A percentile compares a stretch with the other conserved stretches of the same genome.
phyloP scores from a whole-genome alignment of 225 moss, liverwort and hornwort genomes.

The Bryum argenteum region DNA sequence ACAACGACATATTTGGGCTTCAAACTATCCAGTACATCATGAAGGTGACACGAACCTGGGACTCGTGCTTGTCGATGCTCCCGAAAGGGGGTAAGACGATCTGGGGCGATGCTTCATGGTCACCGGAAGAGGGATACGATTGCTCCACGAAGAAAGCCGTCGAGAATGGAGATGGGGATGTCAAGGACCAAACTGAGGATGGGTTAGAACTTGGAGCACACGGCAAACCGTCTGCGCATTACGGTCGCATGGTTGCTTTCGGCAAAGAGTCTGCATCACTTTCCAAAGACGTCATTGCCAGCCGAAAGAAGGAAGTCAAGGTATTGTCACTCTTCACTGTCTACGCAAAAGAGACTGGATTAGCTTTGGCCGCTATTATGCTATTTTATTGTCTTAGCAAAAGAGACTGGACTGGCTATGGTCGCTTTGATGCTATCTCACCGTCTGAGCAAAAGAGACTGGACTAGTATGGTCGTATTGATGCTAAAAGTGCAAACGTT shows the following conservation, averaged over 20 bases:
- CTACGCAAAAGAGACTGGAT: too few species aligned
- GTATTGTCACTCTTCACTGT: constrained; percentile 23
- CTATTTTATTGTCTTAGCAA: too few species aligned
- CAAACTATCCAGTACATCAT: constrained; percentile 94
- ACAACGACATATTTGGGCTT: constrained; percentile 83
- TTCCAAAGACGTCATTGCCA: constrained; percentile 45
- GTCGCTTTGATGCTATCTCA: too few species aligned
- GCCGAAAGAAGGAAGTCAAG: constrained; percentile 45
- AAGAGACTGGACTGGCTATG: too few species aligned
- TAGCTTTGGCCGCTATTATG: too few species aligned
- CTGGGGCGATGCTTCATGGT: constrained; percentile 91
- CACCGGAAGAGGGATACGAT: constrained; percentile 95
- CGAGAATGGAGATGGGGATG: not conserved
- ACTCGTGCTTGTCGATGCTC: constrained; percentile 93
- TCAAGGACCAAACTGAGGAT: constrained; percentile 10
- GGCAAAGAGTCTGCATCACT: constrained; percentile 71
- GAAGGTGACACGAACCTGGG: constrained; percentile 97
- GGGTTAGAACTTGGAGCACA: constrained; percentile 56
- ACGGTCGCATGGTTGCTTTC: constrained; percentile 87
- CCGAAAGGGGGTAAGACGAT: constrained; percentile 86
- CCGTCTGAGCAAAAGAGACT: too few species aligned
- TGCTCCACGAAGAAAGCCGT: constrained; percentile 44
- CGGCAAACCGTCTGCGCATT: constrained; percentile 84
- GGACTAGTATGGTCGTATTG: too few species aligned
- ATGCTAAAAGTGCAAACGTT: constrained; percentile 2